Conservation (phyloP, 306 rosid species). For the Lathyrus sativus region DNA sequence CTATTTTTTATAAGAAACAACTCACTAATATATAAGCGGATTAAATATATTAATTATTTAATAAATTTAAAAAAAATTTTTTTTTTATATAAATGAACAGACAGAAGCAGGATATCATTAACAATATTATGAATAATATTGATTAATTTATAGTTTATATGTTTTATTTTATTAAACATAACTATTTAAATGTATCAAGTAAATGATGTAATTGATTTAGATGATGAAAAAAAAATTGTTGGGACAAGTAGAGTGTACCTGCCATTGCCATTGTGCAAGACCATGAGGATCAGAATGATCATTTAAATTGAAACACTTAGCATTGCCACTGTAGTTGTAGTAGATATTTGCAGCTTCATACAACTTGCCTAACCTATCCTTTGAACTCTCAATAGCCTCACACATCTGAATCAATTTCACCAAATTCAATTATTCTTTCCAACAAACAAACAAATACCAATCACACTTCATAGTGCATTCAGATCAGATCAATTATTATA, state of each 20-base stretch:
- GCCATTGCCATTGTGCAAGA: constrained; percentile 81
- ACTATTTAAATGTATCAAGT: no score
- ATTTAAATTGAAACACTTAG: constrained; percentile 58
- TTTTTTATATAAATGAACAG: no score
- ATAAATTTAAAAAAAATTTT: no score
- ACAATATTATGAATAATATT: no score
- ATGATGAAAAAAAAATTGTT: no score
- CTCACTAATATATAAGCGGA: no score
- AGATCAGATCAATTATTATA: background rate
- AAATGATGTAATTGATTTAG: no score
- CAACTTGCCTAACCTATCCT: constrained; percentile 56
- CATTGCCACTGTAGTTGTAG: constrained; percentile 61
- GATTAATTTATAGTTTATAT: no score
- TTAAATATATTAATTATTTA: no score
- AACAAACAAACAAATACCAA: background rate
- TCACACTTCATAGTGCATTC: background rate
- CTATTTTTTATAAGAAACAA: no score
- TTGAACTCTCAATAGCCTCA: constrained; percentile 62
- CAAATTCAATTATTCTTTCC: background rate
- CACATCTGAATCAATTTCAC: constrained; percentile 59
- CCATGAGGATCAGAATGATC: constrained; percentile 83
- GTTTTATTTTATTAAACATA: no score
- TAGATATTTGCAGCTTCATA: constrained; percentile 69
- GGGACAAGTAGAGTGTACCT: constrained; percentile 45
- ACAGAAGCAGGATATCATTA: no score